Conservation (phyloP, 2,329 filamentous ascomycete species). For the Periconia digitata region DNA sequence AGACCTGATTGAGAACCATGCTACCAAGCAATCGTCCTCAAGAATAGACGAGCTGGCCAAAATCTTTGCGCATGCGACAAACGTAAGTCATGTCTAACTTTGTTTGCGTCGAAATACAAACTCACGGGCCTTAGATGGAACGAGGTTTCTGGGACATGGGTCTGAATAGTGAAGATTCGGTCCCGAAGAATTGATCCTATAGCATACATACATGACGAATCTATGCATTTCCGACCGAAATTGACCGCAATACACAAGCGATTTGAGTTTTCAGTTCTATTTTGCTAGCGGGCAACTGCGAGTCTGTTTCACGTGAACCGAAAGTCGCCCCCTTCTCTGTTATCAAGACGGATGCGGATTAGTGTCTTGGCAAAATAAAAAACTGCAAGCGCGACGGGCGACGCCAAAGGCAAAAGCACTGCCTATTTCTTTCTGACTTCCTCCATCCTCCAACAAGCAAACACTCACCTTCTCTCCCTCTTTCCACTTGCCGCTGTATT, state of each 20-base stretch:
- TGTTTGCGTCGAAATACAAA: conserved; percentile 3
- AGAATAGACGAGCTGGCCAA: conserved; percentile 79
- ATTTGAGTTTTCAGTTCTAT: too few species aligned
- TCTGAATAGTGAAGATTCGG: too few species aligned
- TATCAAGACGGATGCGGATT: conserved; percentile 4
- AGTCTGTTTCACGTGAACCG: conserved; percentile 4
- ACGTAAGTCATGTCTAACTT: conserved; percentile 53
- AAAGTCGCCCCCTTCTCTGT: conserved; percentile 3
- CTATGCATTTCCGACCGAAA: too few species aligned
- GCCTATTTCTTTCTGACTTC: conserved; percentile 23
- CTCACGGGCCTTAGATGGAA: conserved; percentile 60
- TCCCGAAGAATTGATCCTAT: too few species aligned
- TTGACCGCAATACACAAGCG: too few species aligned
- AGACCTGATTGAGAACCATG: conserved; percentile 76
- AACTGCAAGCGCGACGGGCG: conserved; percentile 24
- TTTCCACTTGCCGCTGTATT: conserved; percentile 15
- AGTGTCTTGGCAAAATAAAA: conserved; percentile 23
- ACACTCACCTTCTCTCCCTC: conserved; percentile 17
- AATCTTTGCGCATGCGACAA: conserved; percentile 87
- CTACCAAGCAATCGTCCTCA: conserved; percentile 69
- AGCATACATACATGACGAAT: too few species aligned
- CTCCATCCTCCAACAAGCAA: conserved; percentile 15
- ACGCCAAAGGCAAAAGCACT: conserved; percentile 22
- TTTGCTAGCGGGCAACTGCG: too few species aligned
- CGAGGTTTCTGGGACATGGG: conserved; percentile 76